Base-by-base conservation (phyloP, 1,139 yeast genomes). In the Geotrichum cucujoidarum region DNA sequence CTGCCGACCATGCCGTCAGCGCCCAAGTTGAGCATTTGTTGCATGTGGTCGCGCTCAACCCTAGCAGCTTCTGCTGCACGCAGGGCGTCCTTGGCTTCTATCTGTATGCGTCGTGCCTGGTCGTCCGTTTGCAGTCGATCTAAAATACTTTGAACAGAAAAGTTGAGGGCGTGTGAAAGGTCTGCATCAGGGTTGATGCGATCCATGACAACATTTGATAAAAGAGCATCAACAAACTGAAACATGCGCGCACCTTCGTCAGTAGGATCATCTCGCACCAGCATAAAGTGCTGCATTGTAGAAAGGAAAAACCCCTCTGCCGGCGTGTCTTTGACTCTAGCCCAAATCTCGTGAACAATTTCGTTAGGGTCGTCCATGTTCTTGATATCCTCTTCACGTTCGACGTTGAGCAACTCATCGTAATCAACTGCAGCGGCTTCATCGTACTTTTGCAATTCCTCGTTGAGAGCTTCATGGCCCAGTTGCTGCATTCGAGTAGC, bases 111-210 rank as follows among this genome's bases (percentile, higher is more conserved):
- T 48, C 85, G 73, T 18, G 95, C 96, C 65, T 84, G 85, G 53
- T 89, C 96, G 65, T 92, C 98, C 0, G 96, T 87, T 57, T 83
- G 83, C 65, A 90, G 75, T n/a, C 89, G 77, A 47, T 88, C 80
- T 53, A 80, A 75, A 48, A 92, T 73, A 53, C 83, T 74, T 60
- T 88, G 94, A 35, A 92, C 85, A 0, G 95, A 90, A 56, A 88
- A 80, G 45, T 86, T 88, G 59, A 89, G 76, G 4, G 89, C 86
- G 7, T 90, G 76, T 37, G 83, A 87, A 53, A 83, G 82, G 56
- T 83, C 84, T 8, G 70, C 65, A 14, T 77, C 72, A 20, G 84
- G 81, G 14, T 65, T 62, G 24, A 68, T 59, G 20, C 70, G 61
- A 51, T 70, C 72, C 76, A 81, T 75, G 3, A 92, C 80, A 7